These are phyloP conservation scores for Cymodocea nodosa DNA, from an alignment of 116 monocot species.

Conservation along the genomic window DNA sequence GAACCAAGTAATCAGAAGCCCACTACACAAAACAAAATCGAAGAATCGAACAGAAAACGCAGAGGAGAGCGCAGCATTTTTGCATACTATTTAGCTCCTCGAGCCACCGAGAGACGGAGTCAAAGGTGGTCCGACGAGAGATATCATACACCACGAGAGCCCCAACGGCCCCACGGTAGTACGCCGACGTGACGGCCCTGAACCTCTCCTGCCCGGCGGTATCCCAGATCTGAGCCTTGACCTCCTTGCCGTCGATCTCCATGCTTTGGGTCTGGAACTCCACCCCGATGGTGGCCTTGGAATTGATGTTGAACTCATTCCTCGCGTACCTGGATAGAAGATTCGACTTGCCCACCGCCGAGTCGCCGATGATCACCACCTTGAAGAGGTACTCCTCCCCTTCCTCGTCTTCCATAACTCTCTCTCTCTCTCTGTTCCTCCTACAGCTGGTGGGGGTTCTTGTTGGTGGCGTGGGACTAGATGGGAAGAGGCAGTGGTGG, in stretches of 20 bases:
- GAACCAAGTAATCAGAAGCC: too few relatives aligned
- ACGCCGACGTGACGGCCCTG: slow-evolving; percentile 63
- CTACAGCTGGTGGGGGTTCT: too few relatives aligned
- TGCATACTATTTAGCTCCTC: too few relatives aligned
- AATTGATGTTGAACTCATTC: slow-evolving; percentile 48
- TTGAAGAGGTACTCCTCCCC: slow-evolving; percentile 59
- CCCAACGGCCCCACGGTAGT: slow-evolving; percentile 67
- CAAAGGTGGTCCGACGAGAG: slow-evolving; percentile 45
- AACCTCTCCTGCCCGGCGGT: slow-evolving; percentile 77
- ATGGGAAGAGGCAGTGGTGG: too few relatives aligned
- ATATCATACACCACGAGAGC: slow-evolving; percentile 66
- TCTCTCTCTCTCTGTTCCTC: too few relatives aligned
- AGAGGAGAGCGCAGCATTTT: too few relatives aligned
- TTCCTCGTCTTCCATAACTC: too few relatives aligned
- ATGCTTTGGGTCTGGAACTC: slow-evolving; percentile 69
- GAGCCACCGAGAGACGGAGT: slow-evolving; percentile 44
- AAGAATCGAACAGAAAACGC: too few relatives aligned
- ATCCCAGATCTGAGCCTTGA: slow-evolving; percentile 83
- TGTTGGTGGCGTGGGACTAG: too few relatives aligned
- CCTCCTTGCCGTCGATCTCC: slow-evolving; percentile 47
- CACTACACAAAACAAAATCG: too few relatives aligned
- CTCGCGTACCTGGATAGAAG: slow-evolving; percentile 47
- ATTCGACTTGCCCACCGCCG: slow-evolving; percentile 67
- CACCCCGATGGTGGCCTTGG: slow-evolving; percentile 65
- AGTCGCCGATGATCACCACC: slow-evolving; percentile 75